Conservation (phyloP, 495 filamentous ascomycete species). For the Penicillium paxilli region DNA sequence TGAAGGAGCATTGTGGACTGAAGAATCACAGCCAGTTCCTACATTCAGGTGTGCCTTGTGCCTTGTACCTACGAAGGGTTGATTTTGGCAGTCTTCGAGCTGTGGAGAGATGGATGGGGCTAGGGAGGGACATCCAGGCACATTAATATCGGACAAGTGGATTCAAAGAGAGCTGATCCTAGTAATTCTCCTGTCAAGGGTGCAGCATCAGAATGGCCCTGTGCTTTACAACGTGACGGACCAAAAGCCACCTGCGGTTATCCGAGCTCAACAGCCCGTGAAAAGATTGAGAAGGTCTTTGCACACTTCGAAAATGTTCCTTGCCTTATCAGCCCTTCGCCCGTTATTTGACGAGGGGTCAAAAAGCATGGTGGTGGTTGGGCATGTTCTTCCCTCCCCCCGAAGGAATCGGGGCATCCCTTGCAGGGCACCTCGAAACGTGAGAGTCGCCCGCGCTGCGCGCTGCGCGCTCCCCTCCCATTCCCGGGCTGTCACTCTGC, state of each 20-base stretch:
- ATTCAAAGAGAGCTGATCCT: conserved; percentile 51
- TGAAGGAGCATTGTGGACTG: not conserved
- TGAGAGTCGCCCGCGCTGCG: conserved; percentile 18
- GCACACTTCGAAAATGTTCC: conserved; percentile 14
- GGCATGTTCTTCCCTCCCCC: conserved; percentile 26
- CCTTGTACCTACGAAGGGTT: conserved; percentile 53
- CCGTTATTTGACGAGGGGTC: conserved; percentile 21
- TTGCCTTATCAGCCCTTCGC: conserved; percentile 14
- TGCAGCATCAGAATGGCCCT: conserved; percentile 58
- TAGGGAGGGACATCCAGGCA: conserved; percentile 46
- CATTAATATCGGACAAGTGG: conserved; percentile 49
- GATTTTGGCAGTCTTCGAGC: conserved; percentile 46
- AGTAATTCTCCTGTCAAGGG: conserved; percentile 54
- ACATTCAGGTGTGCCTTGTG: conserved; percentile 46
- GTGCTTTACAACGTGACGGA: conserved; percentile 33
- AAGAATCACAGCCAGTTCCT: conserved; percentile 8
- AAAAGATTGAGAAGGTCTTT: not conserved
- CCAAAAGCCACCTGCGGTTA: conserved; percentile 24
- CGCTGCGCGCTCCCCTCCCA: conserved; percentile 8
- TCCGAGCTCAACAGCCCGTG: conserved; percentile 2
- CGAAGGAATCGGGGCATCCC: conserved; percentile 32
- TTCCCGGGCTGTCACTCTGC: conserved; percentile 32
- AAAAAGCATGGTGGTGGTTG: conserved; percentile 27
- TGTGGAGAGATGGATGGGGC: conserved; percentile 63
- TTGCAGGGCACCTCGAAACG: conserved; percentile 40